Conservation (phyloP, 345 rosid species). For the Syzygium jambos region DNA sequence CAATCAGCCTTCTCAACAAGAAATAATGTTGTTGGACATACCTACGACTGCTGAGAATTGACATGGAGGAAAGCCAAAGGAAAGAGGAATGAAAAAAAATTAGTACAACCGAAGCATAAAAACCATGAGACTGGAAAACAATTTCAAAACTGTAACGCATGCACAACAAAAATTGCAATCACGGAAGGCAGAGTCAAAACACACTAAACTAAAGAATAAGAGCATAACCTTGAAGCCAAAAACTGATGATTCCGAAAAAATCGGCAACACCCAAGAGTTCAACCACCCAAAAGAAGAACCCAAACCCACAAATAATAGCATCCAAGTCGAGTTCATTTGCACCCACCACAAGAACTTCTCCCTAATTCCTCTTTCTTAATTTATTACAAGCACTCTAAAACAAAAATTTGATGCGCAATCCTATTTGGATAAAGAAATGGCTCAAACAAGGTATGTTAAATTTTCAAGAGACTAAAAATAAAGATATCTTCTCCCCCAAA, state of each 20-base stretch:
- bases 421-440: background rate
- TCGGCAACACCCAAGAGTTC: background rate
- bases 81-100: background rate
- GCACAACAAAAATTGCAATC: background rate
- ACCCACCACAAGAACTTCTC: background rate
- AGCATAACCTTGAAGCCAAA: background rate
- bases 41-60: background rate
- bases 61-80: background rate
- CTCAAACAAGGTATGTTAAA: background rate
- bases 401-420: background rate
- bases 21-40: background rate
- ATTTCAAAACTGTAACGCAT: background rate
- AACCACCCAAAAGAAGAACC: background rate
- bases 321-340: background rate
- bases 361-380: background rate
- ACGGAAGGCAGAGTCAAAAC: background rate
- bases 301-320: background rate
- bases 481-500: background rate
- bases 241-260: background rate
- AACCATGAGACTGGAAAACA: background rate
- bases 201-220: background rate
- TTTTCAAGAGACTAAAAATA: background rate
- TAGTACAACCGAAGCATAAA: background rate
- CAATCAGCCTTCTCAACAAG: background rate
- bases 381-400: background rate